phyloP scores from a whole-genome alignment of 148 eudicot species.

The Rheum nobile region DNA sequence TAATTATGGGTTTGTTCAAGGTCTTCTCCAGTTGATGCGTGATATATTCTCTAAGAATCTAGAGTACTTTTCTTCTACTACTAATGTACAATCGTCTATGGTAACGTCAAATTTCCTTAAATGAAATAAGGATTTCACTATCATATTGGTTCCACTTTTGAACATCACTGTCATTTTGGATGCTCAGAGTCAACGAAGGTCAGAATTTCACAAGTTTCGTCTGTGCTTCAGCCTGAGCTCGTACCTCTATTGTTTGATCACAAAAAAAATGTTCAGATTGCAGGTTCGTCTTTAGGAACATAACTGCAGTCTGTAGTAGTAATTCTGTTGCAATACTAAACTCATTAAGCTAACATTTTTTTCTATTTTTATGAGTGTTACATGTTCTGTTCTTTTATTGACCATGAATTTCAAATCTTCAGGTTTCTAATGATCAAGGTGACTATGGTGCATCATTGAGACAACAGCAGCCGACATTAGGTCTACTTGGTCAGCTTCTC shows the following conservation, averaged over 20 bases:
- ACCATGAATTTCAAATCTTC: not conserved
- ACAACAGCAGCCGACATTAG: slow-evolving; percentile 65
- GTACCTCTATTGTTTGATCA: slow-evolving; percentile 80
- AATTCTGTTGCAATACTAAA: not conserved
- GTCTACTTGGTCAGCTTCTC: slow-evolving; percentile 48
- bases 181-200: slow-evolving; percentile 51
- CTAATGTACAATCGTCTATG: slow-evolving; percentile 29
- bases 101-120: slow-evolving; percentile 21
- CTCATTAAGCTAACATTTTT: not conserved
- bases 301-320: not conserved
- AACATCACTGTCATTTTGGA: not conserved
- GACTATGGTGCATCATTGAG: slow-evolving; percentile 35
- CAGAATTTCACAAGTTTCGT: slow-evolving; percentile 58
- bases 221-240: slow-evolving; percentile 84
- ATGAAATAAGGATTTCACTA: not conserved
- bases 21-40: slow-evolving; percentile 75
- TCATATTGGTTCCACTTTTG: not conserved
- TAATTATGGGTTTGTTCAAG: slow-evolving; percentile 79
- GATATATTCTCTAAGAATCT: slow-evolving; percentile 53
- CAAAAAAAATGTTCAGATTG: slow-evolving; percentile 58
- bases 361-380: not conserved
- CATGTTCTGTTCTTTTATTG: not conserved
- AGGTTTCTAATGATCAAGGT: slow-evolving; percentile 52
- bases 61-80: slow-evolving; percentile 30
- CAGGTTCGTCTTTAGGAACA: slow-evolving; percentile 35